Percentiles rank a stretch among this genome's conserved stretches.
Evolutionary conservation across 2,329 filamentous ascomycete genomes (phyloP).

Genomic region (Lithohypha guttulata): DNA sequence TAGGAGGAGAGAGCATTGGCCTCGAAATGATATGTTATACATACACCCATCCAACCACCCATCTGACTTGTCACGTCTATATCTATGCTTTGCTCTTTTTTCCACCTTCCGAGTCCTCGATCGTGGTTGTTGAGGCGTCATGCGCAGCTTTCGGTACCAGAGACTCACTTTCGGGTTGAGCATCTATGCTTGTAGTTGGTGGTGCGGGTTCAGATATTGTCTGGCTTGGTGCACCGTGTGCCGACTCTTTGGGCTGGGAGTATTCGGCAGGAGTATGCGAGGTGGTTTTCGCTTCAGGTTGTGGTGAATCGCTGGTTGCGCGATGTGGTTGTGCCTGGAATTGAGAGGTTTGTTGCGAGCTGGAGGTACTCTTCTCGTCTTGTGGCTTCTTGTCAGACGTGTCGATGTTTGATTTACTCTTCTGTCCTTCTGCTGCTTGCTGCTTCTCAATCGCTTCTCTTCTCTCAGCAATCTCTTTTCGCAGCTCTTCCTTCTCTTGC

Average conservation of each 20-base stretch:
- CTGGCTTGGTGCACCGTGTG: conserved; percentile 5
- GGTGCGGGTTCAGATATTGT: conserved; percentile 1
- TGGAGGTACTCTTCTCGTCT: background rate
- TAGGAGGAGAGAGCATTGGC: too few species aligned
- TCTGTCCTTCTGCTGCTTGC: conserved; percentile 3
- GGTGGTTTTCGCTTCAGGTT: conserved; percentile 6
- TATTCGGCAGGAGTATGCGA: conserved; percentile 6
- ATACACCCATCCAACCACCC: too few species aligned
- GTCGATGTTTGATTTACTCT: conserved; percentile 10
- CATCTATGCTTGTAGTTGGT: background rate
- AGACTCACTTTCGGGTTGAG: conserved; percentile 31
- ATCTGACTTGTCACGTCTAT: too few species aligned
- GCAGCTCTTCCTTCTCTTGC: conserved; percentile 24
- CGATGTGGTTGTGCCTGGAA: background rate
- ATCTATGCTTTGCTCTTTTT: too few species aligned
- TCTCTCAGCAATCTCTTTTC: conserved; percentile 20
- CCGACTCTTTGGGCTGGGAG: background rate
- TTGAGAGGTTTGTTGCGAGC: background rate
- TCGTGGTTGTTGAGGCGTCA: too few species aligned
- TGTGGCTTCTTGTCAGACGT: conserved; percentile 1
- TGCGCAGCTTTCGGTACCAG: conserved; percentile 42
- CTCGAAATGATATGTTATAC: too few species aligned
- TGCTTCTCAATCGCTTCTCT: conserved; percentile 12
- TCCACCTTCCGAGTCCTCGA: too few species aligned
- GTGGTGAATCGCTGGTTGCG: conserved; percentile 1